phyloP scores from a whole-genome alignment of 306 rosid genomes.

The Oxytropis ochrocephala region DNA sequence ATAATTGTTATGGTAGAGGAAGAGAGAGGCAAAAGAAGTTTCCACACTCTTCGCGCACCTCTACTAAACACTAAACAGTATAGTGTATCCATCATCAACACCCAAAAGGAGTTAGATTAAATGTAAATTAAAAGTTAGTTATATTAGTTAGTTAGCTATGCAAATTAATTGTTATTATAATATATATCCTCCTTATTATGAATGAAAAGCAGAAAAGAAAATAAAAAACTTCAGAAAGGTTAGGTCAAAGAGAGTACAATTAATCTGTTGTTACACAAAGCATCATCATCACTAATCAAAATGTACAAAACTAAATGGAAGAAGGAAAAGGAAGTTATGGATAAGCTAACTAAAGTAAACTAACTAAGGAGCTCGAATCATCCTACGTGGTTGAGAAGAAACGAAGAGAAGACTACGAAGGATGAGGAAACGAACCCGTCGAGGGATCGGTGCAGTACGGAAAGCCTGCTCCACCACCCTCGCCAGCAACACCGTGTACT shows the following conservation, averaged over 20 bases:
- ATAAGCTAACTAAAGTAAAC: no score
- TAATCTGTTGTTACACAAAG: background rate
- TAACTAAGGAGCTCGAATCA: conserved; percentile 12
- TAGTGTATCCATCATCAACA: background rate
- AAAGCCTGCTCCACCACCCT: conserved; percentile 57
- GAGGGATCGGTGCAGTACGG: conserved; percentile 59
- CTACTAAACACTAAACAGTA: no score
- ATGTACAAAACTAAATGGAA: background rate
- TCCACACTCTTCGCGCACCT: background rate
- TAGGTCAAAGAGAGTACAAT: background rate
- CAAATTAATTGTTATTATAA: no score
- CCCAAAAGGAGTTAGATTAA: background rate
- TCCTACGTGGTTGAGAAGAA: conserved; percentile 18
- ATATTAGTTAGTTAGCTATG: no score
- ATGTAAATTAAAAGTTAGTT: no score
- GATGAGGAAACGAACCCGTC: conserved; percentile 66
- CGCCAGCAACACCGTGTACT: conserved; percentile 72
- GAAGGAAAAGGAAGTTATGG: background rate
- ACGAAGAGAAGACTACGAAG: conserved; percentile 58
- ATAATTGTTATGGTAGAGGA: no score
- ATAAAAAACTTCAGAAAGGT: background rate
- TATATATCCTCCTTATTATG: no score
- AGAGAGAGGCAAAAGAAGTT: background rate
- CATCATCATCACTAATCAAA: background rate
- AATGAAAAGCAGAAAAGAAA: background rate